Evolutionary conservation across 148 eudicot genomes (phyloP).

Genomic region (Camellia japonica): DNA sequence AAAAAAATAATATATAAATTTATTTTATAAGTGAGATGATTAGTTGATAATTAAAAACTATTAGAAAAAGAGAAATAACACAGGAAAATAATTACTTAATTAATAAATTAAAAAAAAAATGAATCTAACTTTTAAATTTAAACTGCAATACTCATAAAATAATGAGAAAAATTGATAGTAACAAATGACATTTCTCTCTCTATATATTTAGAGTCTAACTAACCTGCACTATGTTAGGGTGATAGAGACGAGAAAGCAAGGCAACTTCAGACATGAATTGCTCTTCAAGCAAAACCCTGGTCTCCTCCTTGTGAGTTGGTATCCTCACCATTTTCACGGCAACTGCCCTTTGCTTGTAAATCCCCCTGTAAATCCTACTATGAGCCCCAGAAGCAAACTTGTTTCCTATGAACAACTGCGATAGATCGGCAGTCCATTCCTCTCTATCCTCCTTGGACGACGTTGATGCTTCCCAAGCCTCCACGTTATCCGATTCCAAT

Average conservation of each 20-base stretch:
- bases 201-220: slow-evolving; percentile 18
- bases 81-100: too few relatives aligned
- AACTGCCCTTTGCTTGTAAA: slow-evolving; percentile 93
- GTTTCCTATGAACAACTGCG: slow-evolving; percentile 91
- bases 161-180: too few relatives aligned
- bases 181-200: too few relatives aligned
- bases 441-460: slow-evolving; percentile 59
- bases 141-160: too few relatives aligned
- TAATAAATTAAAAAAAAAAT: too few relatives aligned
- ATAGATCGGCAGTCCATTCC: slow-evolving; percentile 99
- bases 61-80: too few relatives aligned
- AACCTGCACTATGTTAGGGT: slow-evolving; percentile 93
- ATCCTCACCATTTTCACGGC: slow-evolving; percentile 98
- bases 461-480: slow-evolving; percentile 61
- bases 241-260: slow-evolving; percentile 86
- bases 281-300: slow-evolving; percentile 68
- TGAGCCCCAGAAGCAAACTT: slow-evolving; percentile 98
- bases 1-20: too few relatives aligned
- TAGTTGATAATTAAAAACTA: too few relatives aligned
- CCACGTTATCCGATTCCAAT: slow-evolving; percentile 84
- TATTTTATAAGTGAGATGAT: too few relatives aligned
- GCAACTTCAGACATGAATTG: slow-evolving; percentile 90
- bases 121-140: too few relatives aligned
- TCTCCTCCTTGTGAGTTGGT: slow-evolving; percentile 83
- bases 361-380: slow-evolving; percentile 92